These are phyloP conservation scores for Teratosphaeria gauchensis DNA, from an alignment of 2,329 filamentous ascomycete species.

Conservation along the genomic window DNA sequence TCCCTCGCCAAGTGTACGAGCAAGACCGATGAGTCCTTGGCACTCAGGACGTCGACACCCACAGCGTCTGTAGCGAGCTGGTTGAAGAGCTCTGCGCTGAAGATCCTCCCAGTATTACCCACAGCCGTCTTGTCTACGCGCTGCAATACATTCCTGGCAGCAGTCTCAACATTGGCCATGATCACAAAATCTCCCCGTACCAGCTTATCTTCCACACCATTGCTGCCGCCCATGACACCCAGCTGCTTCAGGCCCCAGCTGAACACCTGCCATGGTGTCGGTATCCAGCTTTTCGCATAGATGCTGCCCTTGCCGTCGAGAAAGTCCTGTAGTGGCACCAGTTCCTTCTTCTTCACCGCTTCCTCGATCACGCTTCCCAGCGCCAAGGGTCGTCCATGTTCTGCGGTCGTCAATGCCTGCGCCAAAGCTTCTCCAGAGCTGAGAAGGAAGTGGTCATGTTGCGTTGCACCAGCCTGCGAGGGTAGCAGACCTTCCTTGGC, in stretches of 20 bases:
- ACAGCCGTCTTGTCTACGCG: conserved; percentile 22
- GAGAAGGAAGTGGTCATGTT: conserved; percentile 42
- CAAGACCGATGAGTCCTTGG: conserved; percentile 39
- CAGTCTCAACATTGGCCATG: conserved; percentile 49
- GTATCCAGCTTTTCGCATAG: conserved; percentile 60
- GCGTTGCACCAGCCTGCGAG: conserved; percentile 21
- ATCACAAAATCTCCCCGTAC: conserved; percentile 57
- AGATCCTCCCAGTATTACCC: conserved; percentile 25
- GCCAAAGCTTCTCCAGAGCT: conserved; percentile 53
- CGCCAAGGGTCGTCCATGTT: conserved; percentile 73
- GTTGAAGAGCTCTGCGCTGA: conserved; percentile 21
- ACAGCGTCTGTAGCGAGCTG: conserved; percentile 15
- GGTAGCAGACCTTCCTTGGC: conserved; percentile 53
- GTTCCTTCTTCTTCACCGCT: conserved; percentile 56
- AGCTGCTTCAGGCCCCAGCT: conserved; percentile 66
- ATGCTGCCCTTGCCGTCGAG: conserved; percentile 56
- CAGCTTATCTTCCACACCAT: conserved; percentile 43
- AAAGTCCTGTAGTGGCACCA: conserved; percentile 65
- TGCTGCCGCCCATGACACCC: conserved; percentile 26
- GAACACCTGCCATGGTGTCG: conserved; percentile 58
- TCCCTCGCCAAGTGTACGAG: conserved; percentile 41
- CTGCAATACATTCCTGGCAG: conserved; percentile 32
- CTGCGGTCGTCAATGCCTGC: conserved; percentile 60
- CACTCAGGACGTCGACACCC: conserved; percentile 22
- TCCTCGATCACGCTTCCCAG: conserved; percentile 72